These are phyloP conservation scores for Ceratocystis destructans DNA, from an alignment of 2,329 filamentous ascomycete species.

Conservation along the genomic window DNA sequence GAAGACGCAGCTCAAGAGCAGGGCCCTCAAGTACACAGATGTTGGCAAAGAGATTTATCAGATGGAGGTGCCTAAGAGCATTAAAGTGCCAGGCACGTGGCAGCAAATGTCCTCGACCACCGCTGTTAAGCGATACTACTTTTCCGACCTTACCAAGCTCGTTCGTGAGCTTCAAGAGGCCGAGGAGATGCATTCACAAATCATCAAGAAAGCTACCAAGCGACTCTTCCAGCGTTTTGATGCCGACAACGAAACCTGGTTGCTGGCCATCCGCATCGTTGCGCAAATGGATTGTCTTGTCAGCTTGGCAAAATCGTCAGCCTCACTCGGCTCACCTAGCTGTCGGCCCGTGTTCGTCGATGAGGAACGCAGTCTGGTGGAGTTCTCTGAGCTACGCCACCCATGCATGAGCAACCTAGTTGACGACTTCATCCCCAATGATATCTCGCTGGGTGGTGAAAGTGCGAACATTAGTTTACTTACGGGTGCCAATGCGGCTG, in stretches of 20 bases:
- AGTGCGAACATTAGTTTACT: conserved; percentile 75
- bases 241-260: conserved; percentile 70
- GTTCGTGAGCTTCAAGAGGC: conserved; percentile 85
- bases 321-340: conserved; percentile 68
- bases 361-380: conserved; percentile 69
- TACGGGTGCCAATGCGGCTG: conserved; percentile 91
- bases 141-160: conserved; percentile 63
- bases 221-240: conserved; percentile 84
- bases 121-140: conserved; percentile 88
- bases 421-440: conserved; percentile 91
- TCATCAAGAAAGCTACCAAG: conserved; percentile 70
- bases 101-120: conserved; percentile 92
- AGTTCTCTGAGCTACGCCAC: conserved; percentile 84
- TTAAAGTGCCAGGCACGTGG: conserved; percentile 81
- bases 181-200: conserved; percentile 83
- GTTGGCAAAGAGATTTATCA: conserved; percentile 97
- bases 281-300: conserved; percentile 91
- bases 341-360: conserved; percentile 84
- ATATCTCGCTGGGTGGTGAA: conserved; percentile 72
- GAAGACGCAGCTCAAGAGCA: conserved; percentile 60
- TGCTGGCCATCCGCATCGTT: conserved; percentile 77
- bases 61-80: conserved; percentile 70
- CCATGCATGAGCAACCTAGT: conserved; percentile 86
- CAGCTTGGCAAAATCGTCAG: conserved; percentile 78
- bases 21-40: conserved; percentile 60